These are phyloP conservation scores for Coemansia biformis DNA, from an alignment of 192 early-diverging fungal genomes.

Conservation along the genomic window DNA sequence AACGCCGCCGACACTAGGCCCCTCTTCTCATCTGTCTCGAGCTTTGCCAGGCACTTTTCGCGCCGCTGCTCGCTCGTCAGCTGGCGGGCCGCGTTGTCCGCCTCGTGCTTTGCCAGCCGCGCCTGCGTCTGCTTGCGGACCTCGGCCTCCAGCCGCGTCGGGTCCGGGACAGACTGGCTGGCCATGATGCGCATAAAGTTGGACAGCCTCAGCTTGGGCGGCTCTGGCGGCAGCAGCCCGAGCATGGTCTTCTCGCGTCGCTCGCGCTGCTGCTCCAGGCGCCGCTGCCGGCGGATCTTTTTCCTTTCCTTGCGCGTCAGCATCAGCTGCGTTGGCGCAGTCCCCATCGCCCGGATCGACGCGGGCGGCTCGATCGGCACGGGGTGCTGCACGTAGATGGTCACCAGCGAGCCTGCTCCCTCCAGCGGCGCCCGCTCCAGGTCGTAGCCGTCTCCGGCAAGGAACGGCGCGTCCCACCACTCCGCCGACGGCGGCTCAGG, in stretches of 20 bases:
- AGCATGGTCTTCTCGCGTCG: conserved; percentile 92
- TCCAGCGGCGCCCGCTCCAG: conserved; percentile 42
- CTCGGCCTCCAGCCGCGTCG: conserved; percentile 86
- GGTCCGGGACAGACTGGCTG: conserved; percentile 91
- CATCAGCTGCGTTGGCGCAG: conserved; percentile 29
- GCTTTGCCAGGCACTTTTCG: conserved; percentile 72
- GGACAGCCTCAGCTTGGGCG: conserved; percentile 83
- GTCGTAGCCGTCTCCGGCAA: conserved; percentile 66
- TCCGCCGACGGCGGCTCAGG: conserved; percentile 74
- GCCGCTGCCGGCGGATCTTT: conserved; percentile 83
- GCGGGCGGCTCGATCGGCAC: conserved; percentile 29
- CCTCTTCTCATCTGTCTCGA: conserved; percentile 62
- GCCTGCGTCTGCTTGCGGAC: conserved; percentile 84
- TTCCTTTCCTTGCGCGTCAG: conserved; percentile 70
- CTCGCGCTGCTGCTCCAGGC: conserved; percentile 81
- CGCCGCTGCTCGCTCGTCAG: conserved; percentile 81
- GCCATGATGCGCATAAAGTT: conserved; percentile 95
- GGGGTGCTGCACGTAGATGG: conserved; percentile 36
- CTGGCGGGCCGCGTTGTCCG: conserved; percentile 76
- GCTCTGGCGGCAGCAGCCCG: conserved; percentile 86
- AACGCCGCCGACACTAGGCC: conserved; percentile 71
- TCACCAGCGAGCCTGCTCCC: conserved; percentile 53
- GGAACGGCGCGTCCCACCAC: conserved; percentile 96
- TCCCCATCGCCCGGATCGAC: conserved; percentile 13
- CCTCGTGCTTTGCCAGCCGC: conserved; percentile 72